Base-by-base conservation (phyloP, 2,329 filamentous ascomycete species). In the Sclerotinia glacialis region DNA sequence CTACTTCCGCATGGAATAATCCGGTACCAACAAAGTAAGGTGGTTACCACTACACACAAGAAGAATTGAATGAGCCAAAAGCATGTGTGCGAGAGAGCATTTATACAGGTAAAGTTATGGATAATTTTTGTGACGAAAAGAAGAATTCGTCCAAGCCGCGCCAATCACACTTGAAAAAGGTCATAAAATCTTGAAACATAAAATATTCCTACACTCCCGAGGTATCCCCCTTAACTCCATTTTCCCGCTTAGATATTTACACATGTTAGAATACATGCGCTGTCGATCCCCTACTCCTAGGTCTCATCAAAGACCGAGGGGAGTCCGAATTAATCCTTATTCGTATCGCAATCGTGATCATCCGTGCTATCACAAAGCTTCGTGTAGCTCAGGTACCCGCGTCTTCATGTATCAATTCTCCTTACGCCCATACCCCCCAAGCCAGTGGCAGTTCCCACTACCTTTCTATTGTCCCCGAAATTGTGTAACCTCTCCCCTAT, bases 401-500 rank as follows among this genome's bases (percentile, higher is more conserved):
- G 46, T 14, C 28, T 34, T 42, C 18, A 75, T 37, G 74, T 74
- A 64, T 74, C 72, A 26, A 75, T 69, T 54, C 74, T 73, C 46
- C 71, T 68, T 54, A 74, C 65, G 66, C 50, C 47, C 50, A 55
- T 49, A 55, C 42, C 50, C 6, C 40, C 65, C 47, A 46, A 34
- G 14, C 31, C 44, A 42, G 47, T 56, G 18, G 47, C 50, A 26
- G 50, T 56, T 1, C 56, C 69, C 12, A 70, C 69, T 50, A 46
- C 68, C 62, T 73, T 75, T 60, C 71, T 70, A 16, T 65, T 46
- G 44, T 75, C 88, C 3, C 92, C 91, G 78, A 97, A 96, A 77
- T 99, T 99, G 79, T 99, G 96, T 74, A 99, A 79, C 68, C 93
- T 82, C 80, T 99, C 94, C 2, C 95, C 95, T 75, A 98, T 95